Percentiles rank a stretch among this genome's conserved stretches.
Evolutionary conservation across 768 basidiomycete genomes (phyloP).

Genomic region (Lactarius psammicola): DNA sequence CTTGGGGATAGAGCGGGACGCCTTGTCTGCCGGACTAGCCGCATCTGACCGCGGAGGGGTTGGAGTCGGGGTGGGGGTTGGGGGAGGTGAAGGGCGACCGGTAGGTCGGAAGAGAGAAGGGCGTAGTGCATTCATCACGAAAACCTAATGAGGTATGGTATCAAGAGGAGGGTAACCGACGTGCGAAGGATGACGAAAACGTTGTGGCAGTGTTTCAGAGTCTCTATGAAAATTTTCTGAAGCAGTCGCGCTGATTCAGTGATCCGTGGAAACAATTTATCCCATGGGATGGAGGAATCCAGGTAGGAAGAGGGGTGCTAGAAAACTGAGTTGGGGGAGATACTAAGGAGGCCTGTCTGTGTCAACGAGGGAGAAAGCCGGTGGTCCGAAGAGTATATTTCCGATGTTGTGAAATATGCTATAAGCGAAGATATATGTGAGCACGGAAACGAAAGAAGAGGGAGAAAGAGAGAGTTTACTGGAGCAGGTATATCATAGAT

Average conservation of each 20-base stretch:
- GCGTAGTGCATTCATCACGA: slow-evolving; percentile 65
- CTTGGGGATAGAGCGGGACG: slow-evolving; percentile 53
- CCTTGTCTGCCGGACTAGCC: slow-evolving; percentile 42
- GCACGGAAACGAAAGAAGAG: not conserved
- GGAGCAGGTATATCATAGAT: slow-evolving; percentile 32
- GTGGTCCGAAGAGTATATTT: slow-evolving; percentile 62
- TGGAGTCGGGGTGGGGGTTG: slow-evolving; percentile 37
- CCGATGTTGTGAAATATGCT: slow-evolving; percentile 39
- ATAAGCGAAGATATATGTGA: slow-evolving; percentile 4
- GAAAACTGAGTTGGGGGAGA: slow-evolving; percentile 18
- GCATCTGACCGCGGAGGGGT: slow-evolving; percentile 40
- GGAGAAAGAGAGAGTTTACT: slow-evolving; percentile 23
- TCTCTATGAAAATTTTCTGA: slow-evolving; percentile 31
- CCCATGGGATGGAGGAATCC: slow-evolving; percentile 39
- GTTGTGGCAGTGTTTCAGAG: slow-evolving; percentile 21
- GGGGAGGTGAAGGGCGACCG: slow-evolving; percentile 63
- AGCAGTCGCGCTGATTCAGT: slow-evolving; percentile 45
- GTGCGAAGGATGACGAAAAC: slow-evolving; percentile 30
- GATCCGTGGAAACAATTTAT: slow-evolving; percentile 37
- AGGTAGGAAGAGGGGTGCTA: slow-evolving; percentile 14
- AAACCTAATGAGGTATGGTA: slow-evolving; percentile 22
- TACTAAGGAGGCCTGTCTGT: slow-evolving; percentile 79
- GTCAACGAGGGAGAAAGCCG: slow-evolving; percentile 56
- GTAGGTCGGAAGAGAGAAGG: slow-evolving; percentile 62
- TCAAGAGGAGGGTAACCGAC: slow-evolving; percentile 3